These are phyloP conservation scores for Elsinoe fawcettii DNA, from an alignment of 2,329 filamentous ascomycete species.

Conservation along the genomic window DNA sequence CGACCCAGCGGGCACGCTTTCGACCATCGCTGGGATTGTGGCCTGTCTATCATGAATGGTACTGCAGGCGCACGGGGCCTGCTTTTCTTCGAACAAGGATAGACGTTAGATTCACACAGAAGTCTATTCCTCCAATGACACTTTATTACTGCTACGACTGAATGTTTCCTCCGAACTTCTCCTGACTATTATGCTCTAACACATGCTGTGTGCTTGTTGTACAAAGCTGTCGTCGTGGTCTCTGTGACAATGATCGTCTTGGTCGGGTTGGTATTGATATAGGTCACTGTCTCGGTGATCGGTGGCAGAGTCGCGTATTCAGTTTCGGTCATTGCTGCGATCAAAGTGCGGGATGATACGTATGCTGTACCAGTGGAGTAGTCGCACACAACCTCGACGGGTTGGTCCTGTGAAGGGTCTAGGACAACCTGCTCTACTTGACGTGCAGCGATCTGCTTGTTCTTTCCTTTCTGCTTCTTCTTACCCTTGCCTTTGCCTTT, in stretches of 20 bases:
- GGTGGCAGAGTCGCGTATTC: neutral
- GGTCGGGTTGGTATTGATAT: neutral
- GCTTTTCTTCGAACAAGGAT: too few species aligned
- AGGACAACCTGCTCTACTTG: neutral
- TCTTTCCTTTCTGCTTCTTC: neutral
- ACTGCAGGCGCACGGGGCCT: too few species aligned
- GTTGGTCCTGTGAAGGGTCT: neutral
- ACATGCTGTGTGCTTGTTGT: neutral
- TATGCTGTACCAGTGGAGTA: neutral
- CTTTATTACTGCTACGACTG: too few species aligned
- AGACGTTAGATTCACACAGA: too few species aligned
- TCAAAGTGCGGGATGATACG: too few species aligned
- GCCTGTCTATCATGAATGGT: conserved; percentile 20
- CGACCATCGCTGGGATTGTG: conserved; percentile 23
- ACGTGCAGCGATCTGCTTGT: neutral
- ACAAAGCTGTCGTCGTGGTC: neutral
- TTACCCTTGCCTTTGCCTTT: neutral
- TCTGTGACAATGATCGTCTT: neutral
- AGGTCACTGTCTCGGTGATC: neutral
- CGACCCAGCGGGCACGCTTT: conserved; percentile 24
- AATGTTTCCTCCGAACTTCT: too few species aligned
- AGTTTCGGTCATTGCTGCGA: neutral
- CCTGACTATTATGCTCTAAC: neutral
- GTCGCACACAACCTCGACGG: neutral
- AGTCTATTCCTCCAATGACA: too few species aligned